Conservation (phyloP, 257 asterid genomes). For the Nicotiana sylvestris region DNA sequence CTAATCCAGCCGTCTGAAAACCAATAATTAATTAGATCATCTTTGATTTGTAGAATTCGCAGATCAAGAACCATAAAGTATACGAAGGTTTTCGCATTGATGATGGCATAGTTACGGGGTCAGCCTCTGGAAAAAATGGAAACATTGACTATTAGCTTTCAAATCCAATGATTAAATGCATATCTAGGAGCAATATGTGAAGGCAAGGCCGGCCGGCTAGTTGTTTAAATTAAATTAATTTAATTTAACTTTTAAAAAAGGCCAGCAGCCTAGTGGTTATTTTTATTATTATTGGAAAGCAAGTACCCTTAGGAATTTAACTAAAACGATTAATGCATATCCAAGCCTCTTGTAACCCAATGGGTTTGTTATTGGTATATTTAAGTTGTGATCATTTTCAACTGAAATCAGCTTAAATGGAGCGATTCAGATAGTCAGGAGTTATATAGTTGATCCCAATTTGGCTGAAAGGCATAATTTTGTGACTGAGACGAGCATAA, state of each 20-base stretch:
- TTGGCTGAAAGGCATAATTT: neutral
- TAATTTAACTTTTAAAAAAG: neutral
- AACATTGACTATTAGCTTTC: neutral
- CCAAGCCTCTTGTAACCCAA: neutral
- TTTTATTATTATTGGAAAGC: neutral
- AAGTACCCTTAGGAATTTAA: neutral
- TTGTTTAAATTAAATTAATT: neutral
- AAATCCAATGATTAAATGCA: neutral
- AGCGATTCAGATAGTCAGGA: neutral
- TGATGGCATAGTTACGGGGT: neutral
- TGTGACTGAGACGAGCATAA: no score
- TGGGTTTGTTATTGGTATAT: neutral
- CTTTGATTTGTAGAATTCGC: neutral
- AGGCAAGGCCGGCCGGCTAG: conserved; percentile 3
- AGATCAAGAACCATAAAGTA: conserved; percentile 3
- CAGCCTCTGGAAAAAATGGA: neutral
- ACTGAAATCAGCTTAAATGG: neutral
- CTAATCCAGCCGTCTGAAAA: conserved; percentile 5
- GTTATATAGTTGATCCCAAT: neutral
- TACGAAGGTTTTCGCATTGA: conserved; percentile 1
- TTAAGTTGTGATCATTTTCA: neutral
- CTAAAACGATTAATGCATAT: neutral
- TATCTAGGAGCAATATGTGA: neutral
- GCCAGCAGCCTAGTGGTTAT: neutral
- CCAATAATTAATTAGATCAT: neutral